These are phyloP conservation scores for Rubia peregrina DNA, from an alignment of 305 asterid genomes.

Conservation along the genomic window DNA sequence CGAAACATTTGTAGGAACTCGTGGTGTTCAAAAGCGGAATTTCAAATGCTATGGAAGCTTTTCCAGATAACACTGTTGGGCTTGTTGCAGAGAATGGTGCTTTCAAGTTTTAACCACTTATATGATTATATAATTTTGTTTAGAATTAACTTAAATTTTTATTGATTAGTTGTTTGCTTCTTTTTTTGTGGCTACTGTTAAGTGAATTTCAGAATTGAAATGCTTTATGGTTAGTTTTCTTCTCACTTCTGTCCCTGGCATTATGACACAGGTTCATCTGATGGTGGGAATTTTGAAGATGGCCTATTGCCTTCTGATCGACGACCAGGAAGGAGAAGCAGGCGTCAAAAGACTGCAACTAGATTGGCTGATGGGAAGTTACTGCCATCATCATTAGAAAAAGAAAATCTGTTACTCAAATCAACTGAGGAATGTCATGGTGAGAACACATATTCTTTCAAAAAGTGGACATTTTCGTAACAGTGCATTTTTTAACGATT, in stretches of 20 bases:
- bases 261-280: slow-evolving; percentile 32
- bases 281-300: slow-evolving; percentile 42
- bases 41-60: slow-evolving; percentile 25
- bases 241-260: background rate
- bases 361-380: slow-evolving; percentile 40
- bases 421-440: slow-evolving; percentile 35
- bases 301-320: slow-evolving; percentile 41
- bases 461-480: background rate
- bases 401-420: slow-evolving; percentile 41
- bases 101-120: slow-evolving; percentile 10
- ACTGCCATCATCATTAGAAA: slow-evolving; percentile 35
- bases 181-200: background rate
- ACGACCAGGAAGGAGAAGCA: slow-evolving; percentile 63
- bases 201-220: background rate
- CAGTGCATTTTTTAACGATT: background rate
- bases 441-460: slow-evolving; percentile 18
- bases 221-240: slow-evolving; percentile 1
- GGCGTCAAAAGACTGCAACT: slow-evolving; percentile 45
- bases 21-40: slow-evolving; percentile 34
- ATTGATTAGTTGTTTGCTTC: background rate
- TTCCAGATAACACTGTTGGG: slow-evolving; percentile 27
- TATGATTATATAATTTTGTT: background rate
- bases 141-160: background rate
- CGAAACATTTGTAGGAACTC: slow-evolving; percentile 29
- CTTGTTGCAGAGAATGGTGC: slow-evolving; percentile 43